Percentiles rank a stretch among this genome's conserved stretches.
phyloP scores from a whole-genome alignment of 164 flowering plant genomes.

The Hamamelis virginiana region DNA sequence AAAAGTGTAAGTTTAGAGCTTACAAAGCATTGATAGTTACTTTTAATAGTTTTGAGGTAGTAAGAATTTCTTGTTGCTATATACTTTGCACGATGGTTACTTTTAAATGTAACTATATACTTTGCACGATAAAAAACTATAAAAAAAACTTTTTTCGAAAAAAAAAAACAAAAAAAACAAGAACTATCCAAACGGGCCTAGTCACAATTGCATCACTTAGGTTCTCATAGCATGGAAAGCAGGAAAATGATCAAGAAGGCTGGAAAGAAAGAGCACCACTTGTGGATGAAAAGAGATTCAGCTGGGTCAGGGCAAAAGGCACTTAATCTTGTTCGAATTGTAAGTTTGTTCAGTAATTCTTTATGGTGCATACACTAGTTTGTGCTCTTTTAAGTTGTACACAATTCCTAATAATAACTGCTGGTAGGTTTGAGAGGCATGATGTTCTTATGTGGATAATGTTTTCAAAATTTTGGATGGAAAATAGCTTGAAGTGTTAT shows the following conservation, averaged over 20 bases:
- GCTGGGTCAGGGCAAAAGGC: constrained; percentile 88
- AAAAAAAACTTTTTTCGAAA: no score
- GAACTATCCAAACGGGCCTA: not conserved
- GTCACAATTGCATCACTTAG: not conserved
- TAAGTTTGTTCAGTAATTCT: constrained; percentile 25
- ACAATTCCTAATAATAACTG: not conserved
- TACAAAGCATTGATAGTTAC: no score
- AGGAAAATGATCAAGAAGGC: constrained; percentile 25
- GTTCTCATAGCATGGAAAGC: not conserved
- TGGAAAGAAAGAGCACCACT: constrained; percentile 60
- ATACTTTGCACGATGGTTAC: no score
- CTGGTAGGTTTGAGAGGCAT: not conserved
- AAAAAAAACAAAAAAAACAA: not conserved
- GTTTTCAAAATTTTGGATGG: not conserved
- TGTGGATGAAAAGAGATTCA: constrained; percentile 87
- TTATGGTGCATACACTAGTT: not conserved
- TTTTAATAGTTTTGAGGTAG: no score
- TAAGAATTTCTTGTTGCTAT: no score
- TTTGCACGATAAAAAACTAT: no score
- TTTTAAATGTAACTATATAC: no score
- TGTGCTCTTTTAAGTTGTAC: not conserved
- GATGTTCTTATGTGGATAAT: not conserved
- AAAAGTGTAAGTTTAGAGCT: no score
- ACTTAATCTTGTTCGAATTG: constrained; percentile 67
- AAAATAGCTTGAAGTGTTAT: not conserved